These are phyloP conservation scores for Globisporangium solare DNA, from an alignment of 352 stramenopile genomes.

Conservation along the genomic window DNA sequence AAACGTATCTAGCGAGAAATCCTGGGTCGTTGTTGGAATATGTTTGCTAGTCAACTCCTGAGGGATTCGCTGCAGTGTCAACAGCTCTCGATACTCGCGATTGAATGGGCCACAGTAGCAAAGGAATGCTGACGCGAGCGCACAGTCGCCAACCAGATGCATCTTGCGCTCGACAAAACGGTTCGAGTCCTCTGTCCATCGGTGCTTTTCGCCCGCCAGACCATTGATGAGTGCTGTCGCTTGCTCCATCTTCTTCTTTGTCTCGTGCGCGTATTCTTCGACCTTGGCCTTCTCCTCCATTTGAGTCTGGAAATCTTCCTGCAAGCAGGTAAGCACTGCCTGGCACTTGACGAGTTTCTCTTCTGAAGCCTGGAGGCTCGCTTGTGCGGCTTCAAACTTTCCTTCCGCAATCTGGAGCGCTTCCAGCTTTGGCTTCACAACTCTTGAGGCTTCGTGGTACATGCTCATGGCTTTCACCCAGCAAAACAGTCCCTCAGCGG, in stretches of 20 bases:
- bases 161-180: slow-evolving; percentile 80
- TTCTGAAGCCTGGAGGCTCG: slow-evolving; percentile 60
- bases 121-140: slow-evolving; percentile 82
- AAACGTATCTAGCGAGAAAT: slow-evolving; percentile 67
- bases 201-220: slow-evolving; percentile 71
- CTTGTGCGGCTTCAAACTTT: slow-evolving; percentile 80
- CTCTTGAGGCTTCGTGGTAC: slow-evolving; percentile 90
- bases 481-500: slow-evolving; percentile 86
- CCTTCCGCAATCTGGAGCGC: slow-evolving; percentile 85
- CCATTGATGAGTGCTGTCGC: slow-evolving; percentile 86
- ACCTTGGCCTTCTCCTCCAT: slow-evolving; percentile 86
- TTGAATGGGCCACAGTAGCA: slow-evolving; percentile 91
- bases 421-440: slow-evolving; percentile 93
- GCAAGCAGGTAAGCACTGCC: slow-evolving; percentile 53
- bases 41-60: slow-evolving; percentile 51
- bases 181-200: slow-evolving; percentile 88
- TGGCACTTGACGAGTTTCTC: slow-evolving; percentile 72
- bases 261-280: slow-evolving; percentile 79
- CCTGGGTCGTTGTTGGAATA: slow-evolving; percentile 64
- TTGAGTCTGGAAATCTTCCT: slow-evolving; percentile 86
- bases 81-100: slow-evolving; percentile 64
- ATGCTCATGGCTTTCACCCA: slow-evolving; percentile 90
- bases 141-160: slow-evolving; percentile 85
- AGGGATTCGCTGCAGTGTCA: slow-evolving; percentile 57
- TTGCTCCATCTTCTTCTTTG: slow-evolving; percentile 89